Conservation (phyloP, 257 asterid genomes). For the Nicotiana tabacum region DNA sequence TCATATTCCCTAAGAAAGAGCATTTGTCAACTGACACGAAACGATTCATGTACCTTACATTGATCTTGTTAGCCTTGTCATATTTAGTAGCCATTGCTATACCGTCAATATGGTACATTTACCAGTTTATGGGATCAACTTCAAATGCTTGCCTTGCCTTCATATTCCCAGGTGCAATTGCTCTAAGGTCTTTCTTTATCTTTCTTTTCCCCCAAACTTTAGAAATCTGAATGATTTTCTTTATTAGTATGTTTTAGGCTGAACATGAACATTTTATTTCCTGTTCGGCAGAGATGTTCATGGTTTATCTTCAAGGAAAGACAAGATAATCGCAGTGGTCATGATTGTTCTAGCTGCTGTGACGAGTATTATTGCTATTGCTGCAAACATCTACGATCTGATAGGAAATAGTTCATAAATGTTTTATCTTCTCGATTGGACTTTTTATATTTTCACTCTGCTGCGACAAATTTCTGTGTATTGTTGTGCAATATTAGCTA, state of each 20-base stretch:
- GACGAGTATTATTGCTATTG: conserved; percentile 74
- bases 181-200: conserved; percentile 58
- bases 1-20: conserved; percentile 58
- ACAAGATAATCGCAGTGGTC: conserved; percentile 58
- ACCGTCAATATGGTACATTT: conserved; percentile 89
- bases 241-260: background rate
- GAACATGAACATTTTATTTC: background rate
- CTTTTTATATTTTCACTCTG: background rate
- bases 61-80: conserved; percentile 47
- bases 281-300: conserved; percentile 64
- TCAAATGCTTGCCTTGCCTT: conserved; percentile 86
- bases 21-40: conserved; percentile 37
- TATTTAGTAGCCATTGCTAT: conserved; percentile 61
- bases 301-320: conserved; percentile 63
- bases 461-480: background rate
- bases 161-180: conserved; percentile 81
- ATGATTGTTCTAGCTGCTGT: conserved; percentile 63
- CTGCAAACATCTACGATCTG: conserved; percentile 63
- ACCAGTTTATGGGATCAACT: conserved; percentile 95
- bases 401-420: conserved; percentile 17
- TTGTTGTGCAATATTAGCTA: background rate
- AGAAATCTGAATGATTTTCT: background rate
- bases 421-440: background rate
- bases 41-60: conserved; percentile 56
- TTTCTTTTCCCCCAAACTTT: background rate